Percentiles rank a stretch among this genome's conserved stretches.
phyloP scores from a whole-genome alignment of 164 flowering plant genomes.

The Umbilicus rupestris region DNA sequence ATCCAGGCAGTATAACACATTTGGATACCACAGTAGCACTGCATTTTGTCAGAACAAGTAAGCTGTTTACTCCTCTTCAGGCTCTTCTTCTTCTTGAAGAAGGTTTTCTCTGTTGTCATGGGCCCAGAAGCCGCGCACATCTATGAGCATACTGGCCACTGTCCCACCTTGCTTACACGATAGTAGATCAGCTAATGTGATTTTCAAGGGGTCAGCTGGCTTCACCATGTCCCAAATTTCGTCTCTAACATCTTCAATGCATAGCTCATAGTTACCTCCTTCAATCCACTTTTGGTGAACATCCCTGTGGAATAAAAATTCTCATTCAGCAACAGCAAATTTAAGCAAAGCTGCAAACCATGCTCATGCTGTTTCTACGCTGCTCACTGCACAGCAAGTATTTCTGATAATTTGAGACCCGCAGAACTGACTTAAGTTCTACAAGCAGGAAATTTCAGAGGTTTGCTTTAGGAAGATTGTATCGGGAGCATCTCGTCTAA shows the following conservation, averaged over 20 bases:
- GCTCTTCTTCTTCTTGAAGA: constrained; percentile 97
- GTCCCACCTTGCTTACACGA: constrained; percentile 95
- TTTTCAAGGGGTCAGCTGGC: constrained; percentile 69
- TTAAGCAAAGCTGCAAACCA: too few species aligned
- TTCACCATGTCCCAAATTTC: constrained; percentile 99
- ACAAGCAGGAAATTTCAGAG: constrained; percentile 62
- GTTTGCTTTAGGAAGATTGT: constrained; percentile 56
- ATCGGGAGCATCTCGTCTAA: constrained; percentile 52
- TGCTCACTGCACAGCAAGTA: too few species aligned
- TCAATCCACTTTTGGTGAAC: constrained; percentile 98
- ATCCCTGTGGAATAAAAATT: constrained; percentile 43
- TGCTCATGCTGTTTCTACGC: too few species aligned
- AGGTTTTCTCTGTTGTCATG: constrained; percentile 98
- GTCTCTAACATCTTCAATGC: constrained; percentile 92
- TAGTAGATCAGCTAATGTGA: constrained; percentile 67
- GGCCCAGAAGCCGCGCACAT: constrained; percentile 98
- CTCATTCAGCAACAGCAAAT: background rate
- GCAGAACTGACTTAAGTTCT: constrained; percentile 40
- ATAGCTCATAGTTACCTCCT: constrained; percentile 93
- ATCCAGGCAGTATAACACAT: too few species aligned
- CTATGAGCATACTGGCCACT: constrained; percentile 95
- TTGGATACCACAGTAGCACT: background rate
- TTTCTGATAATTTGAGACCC: constrained; percentile 52
- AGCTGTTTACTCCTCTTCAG: constrained; percentile 57
- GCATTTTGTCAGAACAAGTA: background rate